phyloP scores from a whole-genome alignment of 169 alveolate species.

The Perkinsus olseni region DNA sequence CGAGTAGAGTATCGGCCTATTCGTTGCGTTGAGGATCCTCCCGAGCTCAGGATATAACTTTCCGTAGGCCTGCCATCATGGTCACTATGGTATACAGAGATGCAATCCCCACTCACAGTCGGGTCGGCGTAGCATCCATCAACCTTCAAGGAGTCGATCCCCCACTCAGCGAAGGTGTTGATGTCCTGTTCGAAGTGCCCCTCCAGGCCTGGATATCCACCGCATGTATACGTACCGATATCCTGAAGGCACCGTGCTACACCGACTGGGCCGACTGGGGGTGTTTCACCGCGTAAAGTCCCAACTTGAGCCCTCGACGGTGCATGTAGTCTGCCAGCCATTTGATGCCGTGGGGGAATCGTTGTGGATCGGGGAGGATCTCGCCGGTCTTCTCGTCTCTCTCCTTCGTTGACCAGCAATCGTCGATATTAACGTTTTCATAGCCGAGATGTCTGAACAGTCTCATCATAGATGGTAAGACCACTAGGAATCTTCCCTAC shows the following conservation, averaged over 20 bases:
- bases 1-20: not conserved
- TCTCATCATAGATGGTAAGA: not conserved
- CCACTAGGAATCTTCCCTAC: not conserved
- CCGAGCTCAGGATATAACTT: not conserved
- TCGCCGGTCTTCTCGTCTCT: slow-evolving; percentile 42
- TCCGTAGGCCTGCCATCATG: not conserved
- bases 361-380: slow-evolving; percentile 38
- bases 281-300: slow-evolving; percentile 34
- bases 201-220: slow-evolving; percentile 54
- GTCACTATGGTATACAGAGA: not conserved
- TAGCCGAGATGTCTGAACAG: slow-evolving; percentile 46
- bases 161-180: slow-evolving; percentile 55
- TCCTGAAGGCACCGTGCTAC: too few species aligned
- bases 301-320: slow-evolving; percentile 43
- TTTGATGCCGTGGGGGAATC: slow-evolving; percentile 58
- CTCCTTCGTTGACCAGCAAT: slow-evolving; percentile 52
- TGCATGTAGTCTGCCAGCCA: slow-evolving; percentile 50
- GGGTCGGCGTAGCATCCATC: slow-evolving; percentile 51
- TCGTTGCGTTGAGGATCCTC: not conserved
- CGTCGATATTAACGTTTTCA: slow-evolving; percentile 60
- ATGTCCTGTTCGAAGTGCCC: slow-evolving; percentile 58
- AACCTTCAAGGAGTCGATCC: slow-evolving; percentile 49
- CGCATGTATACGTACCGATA: slow-evolving; percentile 60
- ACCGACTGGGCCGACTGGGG: too few species aligned
- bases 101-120: not conserved